phyloP scores from a whole-genome alignment of 495 filamentous ascomycete genomes.

The Penicillium coprophilum region DNA sequence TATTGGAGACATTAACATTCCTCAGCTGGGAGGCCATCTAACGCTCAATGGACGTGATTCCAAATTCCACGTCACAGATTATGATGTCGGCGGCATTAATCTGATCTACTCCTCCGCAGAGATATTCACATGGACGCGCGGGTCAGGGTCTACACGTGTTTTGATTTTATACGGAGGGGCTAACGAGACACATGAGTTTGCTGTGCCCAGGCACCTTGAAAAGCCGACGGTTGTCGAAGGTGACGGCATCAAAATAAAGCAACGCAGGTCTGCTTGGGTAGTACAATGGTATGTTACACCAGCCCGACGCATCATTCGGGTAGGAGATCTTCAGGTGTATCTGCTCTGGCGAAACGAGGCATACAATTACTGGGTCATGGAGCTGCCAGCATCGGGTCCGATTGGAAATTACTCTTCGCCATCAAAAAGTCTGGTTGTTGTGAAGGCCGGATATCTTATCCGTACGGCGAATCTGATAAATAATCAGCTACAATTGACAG shows the following conservation, averaged over 20 bases:
- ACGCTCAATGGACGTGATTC: slow-evolving; percentile 65
- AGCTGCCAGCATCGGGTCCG: slow-evolving; percentile 37
- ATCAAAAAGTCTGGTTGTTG: slow-evolving; percentile 47
- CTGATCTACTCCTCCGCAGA: slow-evolving; percentile 72
- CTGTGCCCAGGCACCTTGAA: slow-evolving; percentile 36
- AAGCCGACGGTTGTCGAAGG: slow-evolving; percentile 23
- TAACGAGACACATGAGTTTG: slow-evolving; percentile 63
- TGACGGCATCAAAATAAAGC: slow-evolving; percentile 30
- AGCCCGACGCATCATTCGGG: slow-evolving; percentile 43
- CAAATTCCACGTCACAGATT: slow-evolving; percentile 69
- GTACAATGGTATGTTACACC: slow-evolving; percentile 50
- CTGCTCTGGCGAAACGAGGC: slow-evolving; percentile 56
- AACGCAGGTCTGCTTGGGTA: slow-evolving; percentile 38
- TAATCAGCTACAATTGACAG: slow-evolving; percentile 50
- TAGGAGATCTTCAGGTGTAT: slow-evolving; percentile 52
- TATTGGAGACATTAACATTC: slow-evolving; percentile 56
- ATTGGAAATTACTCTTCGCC: slow-evolving; percentile 21
- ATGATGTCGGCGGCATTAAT: slow-evolving; percentile 54
- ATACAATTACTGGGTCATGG: slow-evolving; percentile 64
- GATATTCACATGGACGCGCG: slow-evolving; percentile 61
- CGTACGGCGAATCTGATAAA: slow-evolving; percentile 52
- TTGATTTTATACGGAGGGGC: slow-evolving; percentile 65
- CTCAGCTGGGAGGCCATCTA: slow-evolving; percentile 57
- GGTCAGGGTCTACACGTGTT: slow-evolving; percentile 51
- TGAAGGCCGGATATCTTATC: slow-evolving; percentile 65